These are phyloP conservation scores for Juncus inflexus DNA, from an alignment of 176 grass and related monocot genomes.

Conservation along the genomic window DNA sequence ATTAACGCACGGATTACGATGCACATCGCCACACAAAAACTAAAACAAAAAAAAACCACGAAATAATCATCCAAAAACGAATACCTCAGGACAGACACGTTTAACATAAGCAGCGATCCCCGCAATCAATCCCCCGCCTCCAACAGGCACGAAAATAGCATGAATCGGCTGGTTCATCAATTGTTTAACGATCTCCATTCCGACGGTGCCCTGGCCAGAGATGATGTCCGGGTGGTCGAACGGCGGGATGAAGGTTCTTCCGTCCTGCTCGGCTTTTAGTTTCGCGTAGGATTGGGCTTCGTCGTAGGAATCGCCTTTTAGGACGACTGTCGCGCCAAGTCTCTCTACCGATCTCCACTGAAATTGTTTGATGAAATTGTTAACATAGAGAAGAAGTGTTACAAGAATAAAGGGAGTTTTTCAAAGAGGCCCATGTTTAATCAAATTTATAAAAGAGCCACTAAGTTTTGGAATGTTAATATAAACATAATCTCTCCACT, in stretches of 20 bases:
- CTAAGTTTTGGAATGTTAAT: too few species aligned
- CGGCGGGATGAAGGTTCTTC: conserved; percentile 88
- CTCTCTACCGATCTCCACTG: conserved; percentile 91
- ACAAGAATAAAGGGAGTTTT: too few species aligned
- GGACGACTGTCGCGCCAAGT: conserved; percentile 82
- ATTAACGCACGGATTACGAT: too few species aligned
- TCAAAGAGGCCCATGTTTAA: too few species aligned
- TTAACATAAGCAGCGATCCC: conserved; percentile 99
- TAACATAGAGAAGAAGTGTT: conserved; percentile 6
- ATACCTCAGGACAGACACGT: conserved; percentile 88
- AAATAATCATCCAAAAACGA: too few species aligned
- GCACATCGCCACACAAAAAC: too few species aligned
- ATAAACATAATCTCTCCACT: too few species aligned
- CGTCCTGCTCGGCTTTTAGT: conserved; percentile 69
- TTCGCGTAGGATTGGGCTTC: conserved; percentile 93
- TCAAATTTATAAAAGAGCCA: too few species aligned
- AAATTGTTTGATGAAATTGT: conserved; percentile 11
- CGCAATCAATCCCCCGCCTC: conserved; percentile 95
- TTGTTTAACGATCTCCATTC: conserved; percentile 97
- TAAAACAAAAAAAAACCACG: too few species aligned
- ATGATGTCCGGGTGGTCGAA: conserved; percentile 97
- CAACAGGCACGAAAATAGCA: conserved; percentile 99
- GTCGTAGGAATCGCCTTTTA: conserved; percentile 87
- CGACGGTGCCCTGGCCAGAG: conserved; percentile 81
- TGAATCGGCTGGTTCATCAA: conserved; percentile 59